A percentile compares a stretch with the other conserved stretches of the same genome.
Conservation (phyloP, 148 eudicot genomes). For the Chenopodium formosanum region DNA sequence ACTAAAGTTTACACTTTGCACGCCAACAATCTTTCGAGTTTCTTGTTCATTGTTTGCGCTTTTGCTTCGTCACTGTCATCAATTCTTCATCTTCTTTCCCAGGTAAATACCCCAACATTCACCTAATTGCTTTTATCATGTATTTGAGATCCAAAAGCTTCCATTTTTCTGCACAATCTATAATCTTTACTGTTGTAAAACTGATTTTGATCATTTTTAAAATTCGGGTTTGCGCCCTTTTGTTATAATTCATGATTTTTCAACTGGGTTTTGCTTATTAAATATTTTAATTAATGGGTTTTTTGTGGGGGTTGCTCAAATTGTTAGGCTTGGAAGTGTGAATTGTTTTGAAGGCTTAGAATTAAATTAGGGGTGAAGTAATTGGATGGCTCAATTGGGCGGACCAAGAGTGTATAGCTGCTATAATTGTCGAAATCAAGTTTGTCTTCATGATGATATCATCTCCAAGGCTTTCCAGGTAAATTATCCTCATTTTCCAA, state of each 20-base stretch:
- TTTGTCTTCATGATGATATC: constrained; percentile 58
- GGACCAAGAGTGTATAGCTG: constrained; percentile 51
- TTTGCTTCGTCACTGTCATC: background rate
- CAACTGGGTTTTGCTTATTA: background rate
- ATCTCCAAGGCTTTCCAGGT: constrained; percentile 63
- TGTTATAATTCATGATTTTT: background rate
- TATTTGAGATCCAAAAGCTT: constrained; percentile 1
- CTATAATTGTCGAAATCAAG: constrained; percentile 51
- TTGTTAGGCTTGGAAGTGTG: constrained; percentile 13
- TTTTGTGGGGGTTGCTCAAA: background rate
- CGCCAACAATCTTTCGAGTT: constrained; percentile 10
- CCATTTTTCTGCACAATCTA: background rate
- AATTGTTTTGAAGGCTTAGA: background rate
- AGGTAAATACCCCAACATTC: background rate
- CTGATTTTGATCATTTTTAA: background rate
- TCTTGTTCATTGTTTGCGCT: constrained; percentile 1
- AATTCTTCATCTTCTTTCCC: constrained; percentile 2
- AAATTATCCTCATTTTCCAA: background rate
- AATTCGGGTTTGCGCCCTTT: background rate
- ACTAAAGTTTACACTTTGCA: constrained; percentile 10
- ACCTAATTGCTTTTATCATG: background rate
- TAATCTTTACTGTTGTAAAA: background rate
- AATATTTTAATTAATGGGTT: background rate
- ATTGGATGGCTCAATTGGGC: constrained; percentile 38
- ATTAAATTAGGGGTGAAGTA: background rate